Conservation (phyloP, 2,329 filamentous ascomycete genomes). For the Septoria linicola region DNA sequence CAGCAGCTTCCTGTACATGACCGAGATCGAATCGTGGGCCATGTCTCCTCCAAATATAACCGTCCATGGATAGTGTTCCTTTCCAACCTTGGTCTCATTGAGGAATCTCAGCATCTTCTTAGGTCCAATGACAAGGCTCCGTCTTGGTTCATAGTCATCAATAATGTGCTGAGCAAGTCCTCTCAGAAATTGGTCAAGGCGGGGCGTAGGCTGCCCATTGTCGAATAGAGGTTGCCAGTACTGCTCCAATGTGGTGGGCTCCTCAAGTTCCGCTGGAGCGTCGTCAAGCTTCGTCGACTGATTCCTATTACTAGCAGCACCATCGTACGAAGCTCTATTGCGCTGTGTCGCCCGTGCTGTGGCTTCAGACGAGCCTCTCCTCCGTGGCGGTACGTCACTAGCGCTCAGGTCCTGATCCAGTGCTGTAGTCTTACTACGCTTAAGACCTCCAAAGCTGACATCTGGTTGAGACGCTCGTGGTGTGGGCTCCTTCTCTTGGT, state of each 20-base stretch:
- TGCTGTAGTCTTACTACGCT: slow-evolving; percentile 23
- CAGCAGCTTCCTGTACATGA: slow-evolving; percentile 49
- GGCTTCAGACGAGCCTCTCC: slow-evolving; percentile 19
- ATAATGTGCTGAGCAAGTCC: slow-evolving; percentile 74
- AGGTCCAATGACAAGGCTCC: slow-evolving; percentile 70
- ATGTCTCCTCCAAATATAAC: slow-evolving; percentile 48
- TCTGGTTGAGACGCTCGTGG: slow-evolving; percentile 25
- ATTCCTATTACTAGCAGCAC: neutral
- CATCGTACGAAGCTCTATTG: slow-evolving; percentile 10
- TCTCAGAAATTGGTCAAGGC: slow-evolving; percentile 68
- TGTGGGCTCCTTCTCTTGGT: slow-evolving; percentile 21
- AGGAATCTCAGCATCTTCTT: slow-evolving; percentile 75
- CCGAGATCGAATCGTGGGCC: slow-evolving; percentile 42
- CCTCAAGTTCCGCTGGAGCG: slow-evolving; percentile 35
- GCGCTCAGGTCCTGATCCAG: slow-evolving; percentile 10
- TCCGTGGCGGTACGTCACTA: slow-evolving; percentile 11
- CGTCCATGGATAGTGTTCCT: slow-evolving; percentile 67
- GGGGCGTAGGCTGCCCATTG: slow-evolving; percentile 62
- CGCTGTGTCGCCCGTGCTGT: slow-evolving; percentile 11
- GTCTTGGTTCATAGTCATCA: slow-evolving; percentile 65
- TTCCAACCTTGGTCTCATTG: slow-evolving; percentile 60
- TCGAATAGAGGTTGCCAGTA: slow-evolving; percentile 78
- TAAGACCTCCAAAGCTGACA: slow-evolving; percentile 11
- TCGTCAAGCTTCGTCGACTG: slow-evolving; percentile 15
- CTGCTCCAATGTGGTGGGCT: slow-evolving; percentile 63